phyloP scores from a whole-genome alignment of 129 eudicot genomes.

The Artemisia annua region DNA sequence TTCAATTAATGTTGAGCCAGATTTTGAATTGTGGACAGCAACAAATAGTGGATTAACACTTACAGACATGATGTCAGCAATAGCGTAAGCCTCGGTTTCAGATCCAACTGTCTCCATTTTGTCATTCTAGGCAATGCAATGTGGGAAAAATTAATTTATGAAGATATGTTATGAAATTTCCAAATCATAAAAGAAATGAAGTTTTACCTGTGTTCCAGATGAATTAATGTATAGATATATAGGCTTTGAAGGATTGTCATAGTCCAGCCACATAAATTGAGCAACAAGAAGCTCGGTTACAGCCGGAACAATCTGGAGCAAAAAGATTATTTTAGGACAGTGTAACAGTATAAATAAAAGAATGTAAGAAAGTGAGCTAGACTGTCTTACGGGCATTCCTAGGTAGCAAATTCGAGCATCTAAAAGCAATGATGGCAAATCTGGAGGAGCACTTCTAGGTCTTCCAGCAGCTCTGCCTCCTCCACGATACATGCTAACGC shows the following conservation, averaged over 20 bases:
- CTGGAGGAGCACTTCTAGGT: slow-evolving; percentile 80
- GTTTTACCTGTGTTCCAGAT: slow-evolving; percentile 76
- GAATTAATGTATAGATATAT: slow-evolving; percentile 88
- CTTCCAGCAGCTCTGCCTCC: slow-evolving; percentile 65
- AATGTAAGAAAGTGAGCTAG: not conserved
- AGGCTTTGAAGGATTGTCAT: slow-evolving; percentile 66
- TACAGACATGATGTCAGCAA: slow-evolving; percentile 82
- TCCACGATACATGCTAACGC: slow-evolving; percentile 70
- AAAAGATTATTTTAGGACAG: slow-evolving; percentile 17
- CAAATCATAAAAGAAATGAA: not conserved
- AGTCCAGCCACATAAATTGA: slow-evolving; percentile 88
- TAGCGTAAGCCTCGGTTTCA: slow-evolving; percentile 79
- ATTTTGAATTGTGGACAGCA: not conserved
- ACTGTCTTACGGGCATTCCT: slow-evolving; percentile 73
- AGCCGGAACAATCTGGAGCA: slow-evolving; percentile 73
- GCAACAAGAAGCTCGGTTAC: slow-evolving; percentile 91
- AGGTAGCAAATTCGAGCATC: slow-evolving; percentile 74
- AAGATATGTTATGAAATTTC: slow-evolving; percentile 4
- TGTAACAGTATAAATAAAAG: not conserved
- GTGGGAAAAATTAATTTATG: slow-evolving; percentile 1
- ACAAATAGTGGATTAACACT: slow-evolving; percentile 27
- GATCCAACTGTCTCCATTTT: slow-evolving; percentile 64
- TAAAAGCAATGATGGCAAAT: slow-evolving; percentile 74
- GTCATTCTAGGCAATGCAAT: slow-evolving; percentile 51
- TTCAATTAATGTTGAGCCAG: not conserved